Evolutionary conservation across 805 yeast genomes (phyloP), one percentile per base, ranked within the genome.

Genomic region (Saccharomycopsis lassenensis): DNA sequence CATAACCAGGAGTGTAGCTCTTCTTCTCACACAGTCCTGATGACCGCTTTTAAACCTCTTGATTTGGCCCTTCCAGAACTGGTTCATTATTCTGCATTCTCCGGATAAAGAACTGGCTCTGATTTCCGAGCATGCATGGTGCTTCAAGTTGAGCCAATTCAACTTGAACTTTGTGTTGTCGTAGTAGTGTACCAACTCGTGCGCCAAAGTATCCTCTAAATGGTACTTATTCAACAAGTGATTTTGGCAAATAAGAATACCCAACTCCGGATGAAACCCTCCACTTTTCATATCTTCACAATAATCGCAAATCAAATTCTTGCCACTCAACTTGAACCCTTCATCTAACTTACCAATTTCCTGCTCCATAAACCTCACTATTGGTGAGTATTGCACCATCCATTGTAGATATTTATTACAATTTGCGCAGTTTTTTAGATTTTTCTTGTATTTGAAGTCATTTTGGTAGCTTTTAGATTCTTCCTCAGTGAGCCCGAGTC

Each of bases 61-160:
- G 21, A 46, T 36, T 1, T 64, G 59, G 1, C 59, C 58, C 38
- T 63, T 54, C 39, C 70, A 63, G 49, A 86, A 77, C 56, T 91
- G 95, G 48, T 81, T 82, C 73, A 78, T 71, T 48, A 89, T 74
- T 20, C 97, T 70, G 58, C 98, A 91, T 53, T 91, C 98, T 5
- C 98, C 98, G 52, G 94, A 80, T 16, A 91, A 64, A 47, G 85
- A 77, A 7, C 93, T 78, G 0, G 98, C 98, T 41, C 98, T 67
- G 35, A 91, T 84, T 56, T 91, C 98, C 1, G 96, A 78, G 56
- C 98, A 91, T 1, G 98, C 98, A 54, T 89, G 97, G 52, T 91
- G 98, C 50, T 74, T 72, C 52, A 91, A 61, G 56, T 89, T 74
- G 38, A 67, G 51, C 80, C 95, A 81, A 56, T 91, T 84, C 2